Percentiles rank a stretch among this genome's conserved stretches.
These are phyloP conservation scores for Botrytis squamosa DNA, from an alignment of 2,329 filamentous ascomycete species.

Conservation along the genomic window DNA sequence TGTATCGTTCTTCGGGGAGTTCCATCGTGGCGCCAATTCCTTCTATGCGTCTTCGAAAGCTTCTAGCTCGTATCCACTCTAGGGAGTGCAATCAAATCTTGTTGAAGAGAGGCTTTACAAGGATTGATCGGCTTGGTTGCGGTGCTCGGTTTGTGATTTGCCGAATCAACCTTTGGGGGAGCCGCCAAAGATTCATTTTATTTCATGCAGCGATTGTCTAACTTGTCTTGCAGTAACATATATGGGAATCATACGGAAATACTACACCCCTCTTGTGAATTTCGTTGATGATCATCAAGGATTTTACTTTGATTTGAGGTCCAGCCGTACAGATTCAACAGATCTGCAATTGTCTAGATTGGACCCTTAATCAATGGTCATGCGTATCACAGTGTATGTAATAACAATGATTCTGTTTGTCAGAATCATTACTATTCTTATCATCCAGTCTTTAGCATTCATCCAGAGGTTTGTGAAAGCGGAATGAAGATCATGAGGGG, in stretches of 20 bases:
- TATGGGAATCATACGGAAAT: background rate
- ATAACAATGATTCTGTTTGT: conserved; percentile 6
- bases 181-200: background rate
- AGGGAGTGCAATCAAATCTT: conserved; percentile 4
- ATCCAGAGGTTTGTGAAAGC: conserved; percentile 3
- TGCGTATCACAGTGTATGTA: conserved; percentile 10
- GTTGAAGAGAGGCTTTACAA: conserved; percentile 1
- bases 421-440: conserved; percentile 6
- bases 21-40: conserved; percentile 15
- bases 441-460: conserved; percentile 2
- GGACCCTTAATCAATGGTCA: conserved; percentile 5
- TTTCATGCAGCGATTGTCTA: conserved; percentile 16
- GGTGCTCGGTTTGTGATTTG: conserved; percentile 7
- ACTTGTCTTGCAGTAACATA: background rate
- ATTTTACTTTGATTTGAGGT: background rate
- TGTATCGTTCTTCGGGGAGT: background rate
- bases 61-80: conserved; percentile 20
- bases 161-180: background rate
- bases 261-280: background rate
- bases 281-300: conserved; percentile 7
- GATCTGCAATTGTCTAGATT: conserved; percentile 14
- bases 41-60: conserved; percentile 23
- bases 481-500: conserved; percentile 17
- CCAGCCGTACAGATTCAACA: background rate
- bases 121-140: background rate